Evolutionary conservation across 2,329 filamentous ascomycete species (phyloP).

Genomic region (Karstenula rhodostoma): DNA sequence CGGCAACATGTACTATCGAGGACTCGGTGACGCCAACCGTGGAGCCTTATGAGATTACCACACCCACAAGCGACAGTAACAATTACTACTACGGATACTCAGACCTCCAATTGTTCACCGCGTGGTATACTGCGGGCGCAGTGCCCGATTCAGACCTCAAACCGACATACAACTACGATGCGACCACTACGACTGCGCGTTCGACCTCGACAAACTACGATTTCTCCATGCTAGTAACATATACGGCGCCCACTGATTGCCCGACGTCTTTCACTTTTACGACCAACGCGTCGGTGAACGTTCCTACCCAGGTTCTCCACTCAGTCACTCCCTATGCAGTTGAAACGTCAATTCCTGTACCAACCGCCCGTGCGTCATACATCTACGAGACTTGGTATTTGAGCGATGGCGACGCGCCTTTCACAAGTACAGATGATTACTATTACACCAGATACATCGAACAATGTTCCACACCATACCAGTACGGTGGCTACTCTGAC

Average conservation of each 20-base stretch:
- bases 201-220: constrained; percentile 19
- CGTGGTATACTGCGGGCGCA: constrained; percentile 33
- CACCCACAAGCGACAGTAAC: not conserved
- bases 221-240: constrained; percentile 41
- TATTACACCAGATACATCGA: constrained; percentile 38
- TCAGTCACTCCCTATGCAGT: constrained; percentile 29
- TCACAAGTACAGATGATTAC: constrained; percentile 27
- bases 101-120: constrained; percentile 28
- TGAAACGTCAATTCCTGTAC: constrained; percentile 26
- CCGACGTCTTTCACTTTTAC: constrained; percentile 27
- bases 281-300: constrained; percentile 22
- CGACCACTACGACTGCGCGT: constrained; percentile 15
- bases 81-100: constrained; percentile 11
- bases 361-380: constrained; percentile 13
- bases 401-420: constrained; percentile 34
- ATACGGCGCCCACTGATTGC: constrained; percentile 40
- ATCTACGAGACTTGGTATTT: constrained; percentile 37
- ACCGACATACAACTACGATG: constrained; percentile 19
- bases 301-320: constrained; percentile 34
- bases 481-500: not conserved
- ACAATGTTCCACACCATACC: constrained; percentile 29
- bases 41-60: constrained; percentile 28
- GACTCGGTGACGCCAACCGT: constrained; percentile 35
- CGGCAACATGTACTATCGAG: constrained; percentile 28
- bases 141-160: constrained; percentile 37